Evolutionary conservation across 352 stramenopile genomes (phyloP), one percentile per base, ranked within the genome.

Genomic region (Pythium phragmitis): DNA sequence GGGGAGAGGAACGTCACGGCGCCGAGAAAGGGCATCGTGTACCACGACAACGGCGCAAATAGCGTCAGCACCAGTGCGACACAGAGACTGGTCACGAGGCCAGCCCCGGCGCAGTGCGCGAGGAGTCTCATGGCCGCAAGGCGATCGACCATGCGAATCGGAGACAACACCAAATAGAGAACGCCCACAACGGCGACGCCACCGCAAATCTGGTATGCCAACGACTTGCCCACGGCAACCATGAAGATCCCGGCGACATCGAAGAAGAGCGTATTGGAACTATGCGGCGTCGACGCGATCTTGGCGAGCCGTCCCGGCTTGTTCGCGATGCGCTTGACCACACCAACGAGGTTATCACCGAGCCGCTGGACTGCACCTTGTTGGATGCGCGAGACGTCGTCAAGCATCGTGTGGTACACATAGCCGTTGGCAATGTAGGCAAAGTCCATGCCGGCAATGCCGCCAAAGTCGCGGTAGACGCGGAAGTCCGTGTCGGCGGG

Each of bases 371-470:
- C 60, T 0, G 81, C 68, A 12, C 83, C 83, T 17, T 63, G 75
- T 50, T 90, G 81, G 58, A 92, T 92, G 7, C 78, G 79, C 4
- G 81, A 87, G 8, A 88, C 70, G 60, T 89, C 83, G 47, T 92
- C 83, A 17, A 92, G 46, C 21, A 48, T 65, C 8, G 83, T 92
- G 71, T 92, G 83, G 61, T 92, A 92, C n/a, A 92, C 83, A 62
- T 92, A 92, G 9, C 83, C 83, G 28, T 92, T 92, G 13, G 80
- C 77, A 30, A 92, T 87, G 57, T 89, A 92, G 2, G 83, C 83
- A 64, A 92, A 91, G 57, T 92, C 83, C 81, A 92, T 92, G 21
- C 83, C 83, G 11, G 83, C 77, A 14, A 92, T 77, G 36, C 72
- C 75, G 13, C 83, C 83, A 63, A 89, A 89, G 45, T 91, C 80